phyloP scores from a whole-genome alignment of 2,329 filamentous ascomycete species.

The Tetracladium maxilliforme region DNA sequence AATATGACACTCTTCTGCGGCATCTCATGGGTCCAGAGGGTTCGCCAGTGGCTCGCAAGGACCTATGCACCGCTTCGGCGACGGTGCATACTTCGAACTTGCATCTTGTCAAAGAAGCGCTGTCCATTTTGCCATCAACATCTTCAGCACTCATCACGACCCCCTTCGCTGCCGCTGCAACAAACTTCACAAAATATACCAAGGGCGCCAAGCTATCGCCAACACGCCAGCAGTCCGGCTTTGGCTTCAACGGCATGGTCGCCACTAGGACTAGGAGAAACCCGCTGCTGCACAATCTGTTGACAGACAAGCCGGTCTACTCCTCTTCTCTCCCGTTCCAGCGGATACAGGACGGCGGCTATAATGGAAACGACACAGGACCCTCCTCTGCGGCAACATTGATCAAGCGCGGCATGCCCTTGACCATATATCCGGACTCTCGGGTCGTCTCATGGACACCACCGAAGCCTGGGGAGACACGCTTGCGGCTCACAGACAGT shows the following conservation, averaged over 20 bases:
- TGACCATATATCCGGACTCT: constrained; percentile 70
- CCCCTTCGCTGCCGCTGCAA: constrained; percentile 72
- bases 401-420: constrained; percentile 78
- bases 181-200: constrained; percentile 1
- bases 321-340: constrained; percentile 79
- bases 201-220: background rate
- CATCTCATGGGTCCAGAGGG: constrained; percentile 31
- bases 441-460: constrained; percentile 51
- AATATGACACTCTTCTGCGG: constrained; percentile 55
- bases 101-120: constrained; percentile 49
- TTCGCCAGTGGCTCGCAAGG: background rate
- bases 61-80: constrained; percentile 4
- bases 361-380: too few relatives aligned
- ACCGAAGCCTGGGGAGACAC: constrained; percentile 39
- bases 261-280: constrained; percentile 49
- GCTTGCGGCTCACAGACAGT: constrained; percentile 61
- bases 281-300: constrained; percentile 83
- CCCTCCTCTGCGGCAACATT: constrained; percentile 46
- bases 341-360: constrained; percentile 32
- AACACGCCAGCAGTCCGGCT: constrained; percentile 7
- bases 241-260: too few relatives aligned
- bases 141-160: constrained; percentile 85
- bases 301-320: constrained; percentile 86
- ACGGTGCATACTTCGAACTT: constrained; percentile 46
- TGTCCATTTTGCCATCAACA: constrained; percentile 65